Conservation (phyloP, 2,329 filamentous ascomycete species). For the Tolypocladium ovalisporum region DNA sequence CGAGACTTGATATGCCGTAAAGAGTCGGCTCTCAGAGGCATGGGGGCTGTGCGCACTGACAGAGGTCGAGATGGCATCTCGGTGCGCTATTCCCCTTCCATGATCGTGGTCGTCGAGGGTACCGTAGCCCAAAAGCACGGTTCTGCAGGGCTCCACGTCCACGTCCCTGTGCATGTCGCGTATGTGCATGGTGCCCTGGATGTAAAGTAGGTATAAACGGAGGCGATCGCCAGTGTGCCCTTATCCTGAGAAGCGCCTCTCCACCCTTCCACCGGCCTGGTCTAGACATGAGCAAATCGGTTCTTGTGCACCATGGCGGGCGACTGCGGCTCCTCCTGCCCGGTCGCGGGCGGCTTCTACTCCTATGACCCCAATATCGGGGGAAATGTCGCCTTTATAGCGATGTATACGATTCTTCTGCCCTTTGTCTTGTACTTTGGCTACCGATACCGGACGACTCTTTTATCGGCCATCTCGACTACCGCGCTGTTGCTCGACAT, state of each 20-base stretch:
- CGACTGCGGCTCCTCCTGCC: constrained; percentile 24
- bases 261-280: constrained; percentile 4
- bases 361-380: constrained; percentile 22
- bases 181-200: background rate
- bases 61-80: background rate
- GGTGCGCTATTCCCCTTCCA: background rate
- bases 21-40: background rate
- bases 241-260: background rate
- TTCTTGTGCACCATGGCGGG: constrained; percentile 20
- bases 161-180: background rate
- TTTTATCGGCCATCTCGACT: constrained; percentile 29
- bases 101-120: background rate
- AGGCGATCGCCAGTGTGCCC: background rate
- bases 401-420: constrained; percentile 27
- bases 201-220: background rate
- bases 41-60: background rate
- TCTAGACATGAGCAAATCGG: constrained; percentile 14
- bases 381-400: constrained; percentile 29
- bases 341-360: constrained; percentile 24
- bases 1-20: background rate
- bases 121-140: background rate
- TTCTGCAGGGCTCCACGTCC: background rate
- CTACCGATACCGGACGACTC: constrained; percentile 24
- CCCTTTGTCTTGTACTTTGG: constrained; percentile 26
- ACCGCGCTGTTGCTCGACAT: constrained; percentile 31